Conservation (phyloP, 2,329 filamentous ascomycete species). For the Talaromyces sp. region DNA sequence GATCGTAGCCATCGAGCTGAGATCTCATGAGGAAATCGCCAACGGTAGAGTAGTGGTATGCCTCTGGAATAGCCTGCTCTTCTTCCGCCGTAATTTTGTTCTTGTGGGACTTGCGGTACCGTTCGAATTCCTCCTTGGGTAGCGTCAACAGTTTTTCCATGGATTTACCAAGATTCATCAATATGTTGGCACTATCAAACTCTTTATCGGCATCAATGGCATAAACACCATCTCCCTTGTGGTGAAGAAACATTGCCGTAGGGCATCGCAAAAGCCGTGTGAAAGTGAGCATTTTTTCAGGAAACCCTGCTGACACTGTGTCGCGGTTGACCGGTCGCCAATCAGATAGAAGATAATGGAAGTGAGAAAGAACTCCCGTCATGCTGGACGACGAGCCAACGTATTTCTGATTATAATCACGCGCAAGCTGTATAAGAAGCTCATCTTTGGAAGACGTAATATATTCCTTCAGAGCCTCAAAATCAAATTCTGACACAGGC, state of each 20-base stretch:
- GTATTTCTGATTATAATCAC: slow-evolving; percentile 67
- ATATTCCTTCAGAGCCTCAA: slow-evolving; percentile 76
- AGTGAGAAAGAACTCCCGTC: slow-evolving; percentile 80
- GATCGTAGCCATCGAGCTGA: slow-evolving; percentile 85
- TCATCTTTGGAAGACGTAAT: slow-evolving; percentile 85
- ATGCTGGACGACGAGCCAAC: slow-evolving; percentile 96
- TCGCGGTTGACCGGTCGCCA: slow-evolving; percentile 69
- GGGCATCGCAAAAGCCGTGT: slow-evolving; percentile 69
- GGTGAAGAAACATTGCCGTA: slow-evolving; percentile 73
- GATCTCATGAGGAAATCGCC: slow-evolving; percentile 92
- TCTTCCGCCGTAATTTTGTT: slow-evolving; percentile 63
- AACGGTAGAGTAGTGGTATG: slow-evolving; percentile 81
- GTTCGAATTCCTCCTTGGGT: slow-evolving; percentile 76
- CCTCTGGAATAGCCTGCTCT: slow-evolving; percentile 66
- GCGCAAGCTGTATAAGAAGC: slow-evolving; percentile 64
- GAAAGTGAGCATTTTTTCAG: slow-evolving; percentile 58
- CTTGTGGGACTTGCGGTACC: slow-evolving; percentile 66
- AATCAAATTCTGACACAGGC: slow-evolving; percentile 90
- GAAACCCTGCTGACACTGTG: slow-evolving; percentile 64
- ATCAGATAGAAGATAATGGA: slow-evolving; percentile 82
- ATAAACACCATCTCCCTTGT: slow-evolving; percentile 72
- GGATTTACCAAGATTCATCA: slow-evolving; percentile 89
- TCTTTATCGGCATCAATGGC: slow-evolving; percentile 96
- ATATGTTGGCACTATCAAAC: slow-evolving; percentile 74
- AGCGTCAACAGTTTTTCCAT: slow-evolving; percentile 94